These are phyloP conservation scores for Lodderomyces oxycetoniae DNA, from an alignment of 1,139 yeast genomes.

Conservation along the genomic window DNA sequence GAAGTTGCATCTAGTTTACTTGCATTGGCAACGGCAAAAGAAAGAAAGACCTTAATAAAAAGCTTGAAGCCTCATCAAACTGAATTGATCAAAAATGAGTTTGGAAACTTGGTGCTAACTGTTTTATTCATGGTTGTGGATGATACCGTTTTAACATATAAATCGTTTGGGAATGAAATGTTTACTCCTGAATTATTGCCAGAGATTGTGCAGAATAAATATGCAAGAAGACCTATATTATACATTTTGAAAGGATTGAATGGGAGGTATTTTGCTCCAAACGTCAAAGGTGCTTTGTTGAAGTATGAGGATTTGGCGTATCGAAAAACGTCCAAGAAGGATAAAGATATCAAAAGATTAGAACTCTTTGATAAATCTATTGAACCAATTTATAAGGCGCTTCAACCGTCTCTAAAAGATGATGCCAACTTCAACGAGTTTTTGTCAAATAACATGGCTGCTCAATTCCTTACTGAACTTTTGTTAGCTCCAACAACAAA, in stretches of 20 bases:
- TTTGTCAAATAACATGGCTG: constrained; percentile 67
- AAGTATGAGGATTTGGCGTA: constrained; percentile 63
- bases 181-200: constrained; percentile 52
- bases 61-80: constrained; percentile 68
- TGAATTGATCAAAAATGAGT: constrained; percentile 75
- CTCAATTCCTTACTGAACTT: constrained; percentile 78
- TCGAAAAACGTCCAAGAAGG: constrained; percentile 76
- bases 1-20: constrained; percentile 81
- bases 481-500: constrained; percentile 51
- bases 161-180: constrained; percentile 62
- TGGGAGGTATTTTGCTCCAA: constrained; percentile 78
- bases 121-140: constrained; percentile 84
- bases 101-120: constrained; percentile 77
- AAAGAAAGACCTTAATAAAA: constrained; percentile 74
- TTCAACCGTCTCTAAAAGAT: constrained; percentile 26
- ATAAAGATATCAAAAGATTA: constrained; percentile 65
- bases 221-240: constrained; percentile 83
- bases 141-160: constrained; percentile 80
- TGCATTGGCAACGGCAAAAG: constrained; percentile 86
- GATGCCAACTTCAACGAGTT: constrained; percentile 31
- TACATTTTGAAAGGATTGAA: constrained; percentile 76
- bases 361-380: constrained; percentile 66
- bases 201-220: constrained; percentile 63
- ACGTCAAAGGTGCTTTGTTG: constrained; percentile 53
- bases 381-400: constrained; percentile 58